Percentiles rank a stretch among this genome's conserved stretches.
Conservation (phyloP, 768 basidiomycete genomes). For the Russula sp. region DNA sequence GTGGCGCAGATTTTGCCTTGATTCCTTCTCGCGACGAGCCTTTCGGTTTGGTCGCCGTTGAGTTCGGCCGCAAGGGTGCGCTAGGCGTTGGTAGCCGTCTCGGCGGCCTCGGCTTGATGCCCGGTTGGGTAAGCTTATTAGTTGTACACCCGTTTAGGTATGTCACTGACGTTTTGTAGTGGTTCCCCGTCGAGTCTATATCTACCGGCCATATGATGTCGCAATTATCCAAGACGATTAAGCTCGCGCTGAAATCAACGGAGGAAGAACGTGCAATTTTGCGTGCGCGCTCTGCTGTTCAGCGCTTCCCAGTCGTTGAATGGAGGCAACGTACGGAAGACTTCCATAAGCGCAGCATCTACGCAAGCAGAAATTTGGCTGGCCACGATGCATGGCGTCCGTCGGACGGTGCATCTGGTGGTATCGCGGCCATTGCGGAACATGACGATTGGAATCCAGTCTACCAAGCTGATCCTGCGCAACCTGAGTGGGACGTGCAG, state of each 20-base stretch:
- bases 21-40: conserved; percentile 97
- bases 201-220: conserved; percentile 93
- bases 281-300: conserved; percentile 88
- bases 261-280: conserved; percentile 89
- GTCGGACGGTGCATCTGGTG: conserved; percentile 54
- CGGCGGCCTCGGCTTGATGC: conserved; percentile 94
- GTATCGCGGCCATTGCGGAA: conserved; percentile 47
- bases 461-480: conserved; percentile 53
- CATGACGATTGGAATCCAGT: conserved; percentile 79
- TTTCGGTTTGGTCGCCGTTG: conserved; percentile 92
- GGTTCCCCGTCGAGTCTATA: conserved; percentile 95
- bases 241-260: conserved; percentile 85
- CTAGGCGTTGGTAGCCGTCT: conserved; percentile 92
- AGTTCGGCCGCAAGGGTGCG: conserved; percentile 95
- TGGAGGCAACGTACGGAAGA: conserved; percentile 97
- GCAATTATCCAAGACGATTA: conserved; percentile 90
- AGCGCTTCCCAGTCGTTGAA: conserved; percentile 96
- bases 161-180: conserved; percentile 40
- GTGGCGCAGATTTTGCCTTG: conserved; percentile 91
- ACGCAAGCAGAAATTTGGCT: conserved; percentile 59
- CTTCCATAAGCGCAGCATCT: conserved; percentile 84
- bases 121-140: conserved; percentile 76
- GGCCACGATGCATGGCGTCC: conserved; percentile 72
- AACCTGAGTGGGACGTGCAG: conserved; percentile 72
- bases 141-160: background rate